These are phyloP conservation scores for Nadsonia starkeyi-henricii DNA, from an alignment of 1,139 yeast genomes.

Conservation along the genomic window DNA sequence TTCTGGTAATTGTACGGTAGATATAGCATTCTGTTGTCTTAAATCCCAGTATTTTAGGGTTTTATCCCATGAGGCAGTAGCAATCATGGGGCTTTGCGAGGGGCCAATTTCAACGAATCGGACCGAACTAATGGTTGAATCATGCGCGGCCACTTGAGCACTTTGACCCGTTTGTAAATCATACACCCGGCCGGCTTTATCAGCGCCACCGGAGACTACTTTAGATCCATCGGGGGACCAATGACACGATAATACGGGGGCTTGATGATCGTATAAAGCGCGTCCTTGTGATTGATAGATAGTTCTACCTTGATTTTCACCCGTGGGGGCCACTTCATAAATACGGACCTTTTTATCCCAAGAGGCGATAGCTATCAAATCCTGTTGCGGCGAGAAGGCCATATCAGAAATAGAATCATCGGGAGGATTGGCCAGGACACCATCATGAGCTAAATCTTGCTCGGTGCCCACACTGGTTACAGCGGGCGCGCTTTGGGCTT, in stretches of 20 bases:
- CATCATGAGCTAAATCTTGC: slow-evolving; percentile 61
- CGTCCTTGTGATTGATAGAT: slow-evolving; percentile 78
- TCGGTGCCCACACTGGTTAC: slow-evolving; percentile 34
- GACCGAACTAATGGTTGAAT: slow-evolving; percentile 62
- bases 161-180: slow-evolving; percentile 74
- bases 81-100: slow-evolving; percentile 67
- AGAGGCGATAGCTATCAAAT: slow-evolving; percentile 62
- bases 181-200: slow-evolving; percentile 72
- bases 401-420: slow-evolving; percentile 85
- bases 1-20: slow-evolving; percentile 75
- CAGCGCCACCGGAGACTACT: slow-evolving; percentile 86
- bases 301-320: slow-evolving; percentile 70
- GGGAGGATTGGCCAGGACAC: slow-evolving; percentile 70
- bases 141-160: slow-evolving; percentile 78
- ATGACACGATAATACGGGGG: slow-evolving; percentile 67
- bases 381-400: slow-evolving; percentile 86
- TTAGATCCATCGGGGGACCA: slow-evolving; percentile 84
- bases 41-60: slow-evolving; percentile 90
- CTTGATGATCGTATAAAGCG: slow-evolving; percentile 82
- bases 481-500: slow-evolving; percentile 17
- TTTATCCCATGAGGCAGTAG: slow-evolving; percentile 94
- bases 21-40: slow-evolving; percentile 72
- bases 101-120: slow-evolving; percentile 55
- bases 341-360: slow-evolving; percentile 96
- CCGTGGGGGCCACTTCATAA: slow-evolving; percentile 64